These are phyloP conservation scores for Tulasnella sp. DNA, from an alignment of 768 basidiomycete species.

Conservation along the genomic window DNA sequence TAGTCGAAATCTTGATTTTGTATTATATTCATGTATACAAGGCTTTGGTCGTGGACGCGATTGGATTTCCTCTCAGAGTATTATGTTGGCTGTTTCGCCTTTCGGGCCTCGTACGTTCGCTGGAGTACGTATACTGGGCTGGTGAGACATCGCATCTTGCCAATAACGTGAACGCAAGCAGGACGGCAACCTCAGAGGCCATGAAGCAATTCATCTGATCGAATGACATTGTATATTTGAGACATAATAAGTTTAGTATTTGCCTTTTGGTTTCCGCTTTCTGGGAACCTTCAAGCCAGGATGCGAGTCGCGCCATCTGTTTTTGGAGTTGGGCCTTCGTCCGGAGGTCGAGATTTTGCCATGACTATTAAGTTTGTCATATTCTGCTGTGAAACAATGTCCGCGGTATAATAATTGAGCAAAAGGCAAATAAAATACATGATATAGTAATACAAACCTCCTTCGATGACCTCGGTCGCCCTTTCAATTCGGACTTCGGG, in stretches of 20 bases:
- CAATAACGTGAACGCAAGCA: neutral
- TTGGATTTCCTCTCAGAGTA: neutral
- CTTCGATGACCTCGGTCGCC: neutral
- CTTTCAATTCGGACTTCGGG: neutral
- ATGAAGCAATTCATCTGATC: no score
- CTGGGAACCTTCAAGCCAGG: neutral
- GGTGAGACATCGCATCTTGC: neutral
- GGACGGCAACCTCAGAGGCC: neutral
- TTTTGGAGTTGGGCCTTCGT: neutral
- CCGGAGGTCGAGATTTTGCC: slow-evolving; percentile 1
- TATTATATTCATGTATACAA: slow-evolving; percentile 7
- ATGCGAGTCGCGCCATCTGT: slow-evolving; percentile 4
- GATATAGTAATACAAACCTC: slow-evolving; percentile 2
- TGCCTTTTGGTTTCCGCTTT: neutral
- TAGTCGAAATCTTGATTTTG: neutral
- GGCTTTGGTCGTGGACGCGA: neutral
- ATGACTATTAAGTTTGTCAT: neutral
- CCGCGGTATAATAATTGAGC: neutral
- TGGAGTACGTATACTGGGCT: neutral
- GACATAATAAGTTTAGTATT: neutral
- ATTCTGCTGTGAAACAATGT: neutral
- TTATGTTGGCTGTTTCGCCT: neutral
- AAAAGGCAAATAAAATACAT: neutral
- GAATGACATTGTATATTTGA: neutral
- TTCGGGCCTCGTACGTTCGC: neutral